A percentile compares a stretch with the other conserved stretches of the same genome.
These are phyloP conservation scores for Talaromyces sp. DNA, from an alignment of 2,329 filamentous ascomycete genomes.

Conservation along the genomic window DNA sequence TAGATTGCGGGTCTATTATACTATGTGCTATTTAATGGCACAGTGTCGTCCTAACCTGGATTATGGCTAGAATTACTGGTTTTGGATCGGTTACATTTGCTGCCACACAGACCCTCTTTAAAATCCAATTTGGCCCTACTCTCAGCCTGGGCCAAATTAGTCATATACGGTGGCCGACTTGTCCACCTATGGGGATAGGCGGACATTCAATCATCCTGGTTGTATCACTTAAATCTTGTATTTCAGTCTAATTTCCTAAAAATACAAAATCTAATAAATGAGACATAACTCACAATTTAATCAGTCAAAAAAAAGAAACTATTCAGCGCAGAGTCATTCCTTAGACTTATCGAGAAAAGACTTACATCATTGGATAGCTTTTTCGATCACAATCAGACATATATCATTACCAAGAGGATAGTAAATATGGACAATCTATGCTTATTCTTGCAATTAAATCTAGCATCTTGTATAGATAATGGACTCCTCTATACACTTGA, in stretches of 20 bases:
- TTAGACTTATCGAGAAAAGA: not conserved
- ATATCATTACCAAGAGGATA: not conserved
- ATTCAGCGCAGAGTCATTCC: not conserved
- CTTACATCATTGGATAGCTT: not conserved
- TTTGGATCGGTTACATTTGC: not conserved
- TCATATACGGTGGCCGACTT: not conserved
- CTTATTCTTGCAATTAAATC: not conserved
- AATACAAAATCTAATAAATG: not conserved
- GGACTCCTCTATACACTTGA: not conserved
- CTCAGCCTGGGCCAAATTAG: not conserved
- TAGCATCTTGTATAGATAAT: not conserved
- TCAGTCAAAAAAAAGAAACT: not conserved
- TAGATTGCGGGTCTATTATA: not conserved
- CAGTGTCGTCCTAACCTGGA: too few species aligned
- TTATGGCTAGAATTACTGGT: not conserved
- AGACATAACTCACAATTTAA: not conserved
- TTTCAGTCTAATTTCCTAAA: not conserved
- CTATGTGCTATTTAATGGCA: not conserved
- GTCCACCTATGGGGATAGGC: not conserved
- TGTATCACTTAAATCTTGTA: not conserved
- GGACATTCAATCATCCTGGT: not conserved
- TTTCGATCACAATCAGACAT: not conserved
- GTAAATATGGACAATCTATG: not conserved
- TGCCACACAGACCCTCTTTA: not conserved
- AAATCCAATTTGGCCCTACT: not conserved